These are phyloP conservation scores for Colletotrichum agaves DNA, from an alignment of 2,329 filamentous ascomycete species.

Conservation along the genomic window DNA sequence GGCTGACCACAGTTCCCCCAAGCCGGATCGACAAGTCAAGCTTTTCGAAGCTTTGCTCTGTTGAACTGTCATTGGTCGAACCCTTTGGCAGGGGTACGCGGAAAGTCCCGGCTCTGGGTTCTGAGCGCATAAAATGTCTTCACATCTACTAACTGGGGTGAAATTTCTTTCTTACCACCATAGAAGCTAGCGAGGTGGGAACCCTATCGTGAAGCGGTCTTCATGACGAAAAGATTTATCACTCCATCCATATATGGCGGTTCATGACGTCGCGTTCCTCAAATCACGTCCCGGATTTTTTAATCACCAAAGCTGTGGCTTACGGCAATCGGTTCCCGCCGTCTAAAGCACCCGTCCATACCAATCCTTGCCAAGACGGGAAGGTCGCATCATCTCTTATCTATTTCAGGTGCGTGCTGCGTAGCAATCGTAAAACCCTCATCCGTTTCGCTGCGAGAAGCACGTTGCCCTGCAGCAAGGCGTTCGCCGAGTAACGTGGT, in stretches of 20 bases:
- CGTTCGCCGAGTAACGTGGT: slow-evolving; percentile 2
- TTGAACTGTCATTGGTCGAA: background rate
- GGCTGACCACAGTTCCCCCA: background rate
- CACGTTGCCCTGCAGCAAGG: background rate
- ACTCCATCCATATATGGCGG: background rate
- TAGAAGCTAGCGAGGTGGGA: too few species aligned
- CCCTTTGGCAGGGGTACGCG: background rate
- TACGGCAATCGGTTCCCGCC: background rate
- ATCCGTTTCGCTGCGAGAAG: background rate
- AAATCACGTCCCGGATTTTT: background rate
- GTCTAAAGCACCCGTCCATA: background rate
- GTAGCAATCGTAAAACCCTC: background rate
- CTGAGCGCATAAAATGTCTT: background rate
- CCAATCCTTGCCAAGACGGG: slow-evolving; percentile 7
- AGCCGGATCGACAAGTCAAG: background rate
- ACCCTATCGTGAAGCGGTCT: background rate
- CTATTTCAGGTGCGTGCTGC: background rate
- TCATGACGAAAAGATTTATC: background rate
- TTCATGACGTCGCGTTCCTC: background rate
- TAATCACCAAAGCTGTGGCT: background rate
- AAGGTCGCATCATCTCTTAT: slow-evolving; percentile 12
- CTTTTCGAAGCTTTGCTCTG: background rate
- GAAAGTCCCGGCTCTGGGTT: background rate
- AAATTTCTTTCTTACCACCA: background rate
- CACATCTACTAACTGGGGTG: too few species aligned